Conservation (phyloP, 352 stramenopile genomes). For the Pythium aristosporum region DNA sequence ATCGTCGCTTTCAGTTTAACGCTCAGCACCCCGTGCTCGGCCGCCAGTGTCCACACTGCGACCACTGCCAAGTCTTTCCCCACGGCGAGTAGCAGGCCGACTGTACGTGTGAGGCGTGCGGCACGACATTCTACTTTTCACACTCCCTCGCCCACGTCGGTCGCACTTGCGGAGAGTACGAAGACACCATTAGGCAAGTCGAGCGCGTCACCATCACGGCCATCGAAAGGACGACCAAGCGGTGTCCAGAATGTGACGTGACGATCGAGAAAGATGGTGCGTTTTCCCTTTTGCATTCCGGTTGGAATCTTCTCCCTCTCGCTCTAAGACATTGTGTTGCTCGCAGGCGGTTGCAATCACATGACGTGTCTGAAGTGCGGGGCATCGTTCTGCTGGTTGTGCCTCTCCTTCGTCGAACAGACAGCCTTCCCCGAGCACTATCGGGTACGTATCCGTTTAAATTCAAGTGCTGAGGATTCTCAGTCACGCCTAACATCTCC, state of each 20-base stretch:
- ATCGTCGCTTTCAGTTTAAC: neutral
- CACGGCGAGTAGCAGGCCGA: neutral
- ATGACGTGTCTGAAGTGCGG: slow-evolving; percentile 13
- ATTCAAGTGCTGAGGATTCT: too few relatives aligned
- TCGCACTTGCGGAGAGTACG: neutral
- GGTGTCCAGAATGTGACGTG: neutral
- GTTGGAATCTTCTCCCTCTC: too few relatives aligned
- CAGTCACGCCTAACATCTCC: too few relatives aligned
- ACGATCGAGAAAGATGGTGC: slow-evolving; percentile 15
- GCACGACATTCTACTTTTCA: neutral
- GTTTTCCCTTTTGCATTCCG: too few relatives aligned
- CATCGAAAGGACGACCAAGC: slow-evolving; percentile 4
- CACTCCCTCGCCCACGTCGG: neutral
- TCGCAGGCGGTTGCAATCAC: slow-evolving; percentile 17
- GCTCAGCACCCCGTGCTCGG: neutral
- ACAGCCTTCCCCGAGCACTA: slow-evolving; percentile 4
- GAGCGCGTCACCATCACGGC: neutral
- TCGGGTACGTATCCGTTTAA: neutral
- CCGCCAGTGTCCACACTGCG: neutral
- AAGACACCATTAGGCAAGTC: neutral
- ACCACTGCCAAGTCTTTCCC: neutral
- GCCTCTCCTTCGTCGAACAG: neutral
- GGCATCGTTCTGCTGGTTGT: slow-evolving; percentile 14
- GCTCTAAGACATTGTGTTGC: neutral
- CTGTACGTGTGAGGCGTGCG: neutral